Evolutionary conservation across 352 stramenopile species (phyloP).

Genomic region (Pythium sukuiense): DNA sequence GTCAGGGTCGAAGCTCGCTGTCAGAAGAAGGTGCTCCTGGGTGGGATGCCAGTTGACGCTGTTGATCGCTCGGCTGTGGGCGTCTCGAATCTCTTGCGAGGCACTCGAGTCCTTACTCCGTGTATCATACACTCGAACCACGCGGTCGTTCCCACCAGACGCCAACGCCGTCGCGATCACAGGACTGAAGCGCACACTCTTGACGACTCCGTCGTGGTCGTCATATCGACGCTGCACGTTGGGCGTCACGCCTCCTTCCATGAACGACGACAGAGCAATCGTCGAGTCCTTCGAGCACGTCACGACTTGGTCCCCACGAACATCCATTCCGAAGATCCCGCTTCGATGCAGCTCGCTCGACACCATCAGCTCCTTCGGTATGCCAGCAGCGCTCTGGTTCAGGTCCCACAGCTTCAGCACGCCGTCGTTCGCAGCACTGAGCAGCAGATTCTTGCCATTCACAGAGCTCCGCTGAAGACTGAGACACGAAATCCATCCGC

Average conservation of each 20-base stretch:
- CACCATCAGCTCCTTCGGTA: conserved; percentile 32
- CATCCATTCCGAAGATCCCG: conserved; percentile 55
- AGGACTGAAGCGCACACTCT: conserved; percentile 41
- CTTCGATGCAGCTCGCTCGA: conserved; percentile 37
- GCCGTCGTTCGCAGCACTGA: conserved; percentile 51
- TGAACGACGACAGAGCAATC: conserved; percentile 38
- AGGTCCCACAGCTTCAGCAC: conserved; percentile 59
- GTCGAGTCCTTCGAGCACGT: conserved; percentile 58
- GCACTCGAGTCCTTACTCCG: neutral
- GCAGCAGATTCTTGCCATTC: conserved; percentile 34
- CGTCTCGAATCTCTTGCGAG: conserved; percentile 25
- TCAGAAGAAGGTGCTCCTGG: conserved; percentile 43
- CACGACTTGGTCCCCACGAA: conserved; percentile 31
- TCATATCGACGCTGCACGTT: conserved; percentile 32
- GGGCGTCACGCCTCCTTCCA: conserved; percentile 18
- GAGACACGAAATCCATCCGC: conserved; percentile 50
- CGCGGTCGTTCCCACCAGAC: conserved; percentile 49
- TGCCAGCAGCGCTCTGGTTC: conserved; percentile 31
- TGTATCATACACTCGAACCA: conserved; percentile 44
- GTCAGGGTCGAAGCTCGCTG: conserved; percentile 45
- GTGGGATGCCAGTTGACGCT: conserved; percentile 55
- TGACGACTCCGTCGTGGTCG: conserved; percentile 47
- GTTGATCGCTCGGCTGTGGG: conserved; percentile 49
- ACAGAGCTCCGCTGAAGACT: conserved; percentile 37
- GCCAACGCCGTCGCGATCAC: conserved; percentile 31